Conservation (phyloP, 2,329 filamentous ascomycete species). For the Colletotrichum destructivum region DNA sequence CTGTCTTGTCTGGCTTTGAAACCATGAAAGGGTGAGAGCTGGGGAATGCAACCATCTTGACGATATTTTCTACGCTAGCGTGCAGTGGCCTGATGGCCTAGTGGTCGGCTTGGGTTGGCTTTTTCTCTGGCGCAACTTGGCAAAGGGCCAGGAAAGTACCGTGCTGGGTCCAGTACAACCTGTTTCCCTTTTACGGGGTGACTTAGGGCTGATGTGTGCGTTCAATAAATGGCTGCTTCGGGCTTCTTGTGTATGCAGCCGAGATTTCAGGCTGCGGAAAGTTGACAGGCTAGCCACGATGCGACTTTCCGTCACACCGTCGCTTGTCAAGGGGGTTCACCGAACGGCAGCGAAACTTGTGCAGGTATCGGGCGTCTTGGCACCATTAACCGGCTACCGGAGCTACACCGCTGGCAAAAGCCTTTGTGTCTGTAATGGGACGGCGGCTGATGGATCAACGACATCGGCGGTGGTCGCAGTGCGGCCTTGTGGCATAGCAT, state of each 20-base stretch:
- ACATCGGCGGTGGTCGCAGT: neutral
- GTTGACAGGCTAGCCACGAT: conserved; percentile 19
- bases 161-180: conserved; percentile 3
- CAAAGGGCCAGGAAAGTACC: conserved; percentile 17
- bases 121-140: neutral
- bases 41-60: conserved; percentile 4
- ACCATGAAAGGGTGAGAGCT: conserved; percentile 5
- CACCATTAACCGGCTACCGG: conserved; percentile 24
- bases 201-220: conserved; percentile 38
- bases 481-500: conserved; percentile 20
- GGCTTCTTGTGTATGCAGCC: neutral
- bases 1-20: conserved; percentile 18
- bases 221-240: conserved; percentile 25
- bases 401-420: conserved; percentile 5
- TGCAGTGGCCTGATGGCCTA: neutral
- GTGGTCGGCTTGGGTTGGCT: neutral
- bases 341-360: conserved; percentile 15
- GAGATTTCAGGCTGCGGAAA: conserved; percentile 4
- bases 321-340: neutral
- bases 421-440: conserved; percentile 7
- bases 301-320: conserved; percentile 3
- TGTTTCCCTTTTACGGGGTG: conserved; percentile 14
- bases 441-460: neutral
- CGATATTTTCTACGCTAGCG: neutral
- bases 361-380: conserved; percentile 15